Evolutionary conservation across 2,329 filamentous ascomycete species (phyloP).

Genomic region (Fusarium sacchari): DNA sequence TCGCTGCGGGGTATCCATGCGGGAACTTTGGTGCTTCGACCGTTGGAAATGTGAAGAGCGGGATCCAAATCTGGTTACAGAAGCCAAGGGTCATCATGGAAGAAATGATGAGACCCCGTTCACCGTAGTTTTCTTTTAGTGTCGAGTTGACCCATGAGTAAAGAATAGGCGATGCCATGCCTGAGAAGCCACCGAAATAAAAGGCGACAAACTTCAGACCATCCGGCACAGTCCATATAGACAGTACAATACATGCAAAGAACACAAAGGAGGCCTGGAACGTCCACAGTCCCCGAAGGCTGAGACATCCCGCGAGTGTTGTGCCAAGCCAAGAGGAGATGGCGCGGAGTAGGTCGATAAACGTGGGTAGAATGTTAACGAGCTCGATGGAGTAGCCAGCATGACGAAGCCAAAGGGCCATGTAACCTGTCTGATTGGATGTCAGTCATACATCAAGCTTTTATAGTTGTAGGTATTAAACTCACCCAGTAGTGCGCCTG

Average conservation of each 20-base stretch:
- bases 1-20: neutral
- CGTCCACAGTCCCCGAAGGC: neutral
- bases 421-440: neutral
- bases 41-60: neutral
- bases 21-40: neutral
- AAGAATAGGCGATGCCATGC: neutral
- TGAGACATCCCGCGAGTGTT: neutral
- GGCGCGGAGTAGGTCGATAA: neutral
- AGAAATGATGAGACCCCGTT: neutral
- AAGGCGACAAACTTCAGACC: neutral
- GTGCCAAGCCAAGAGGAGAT: neutral
- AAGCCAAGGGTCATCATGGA: constrained; percentile 11
- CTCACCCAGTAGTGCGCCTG: constrained; percentile 2
- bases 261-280: constrained; percentile 4
- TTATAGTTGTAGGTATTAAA: rapidly evolving
- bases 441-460: rapidly evolving
- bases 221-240: neutral
- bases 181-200: constrained; percentile 4
- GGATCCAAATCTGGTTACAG: constrained; percentile 10
- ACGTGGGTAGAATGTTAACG: neutral
- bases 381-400: constrained; percentile 1
- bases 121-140: neutral
- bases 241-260: neutral
- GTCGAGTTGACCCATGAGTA: neutral
- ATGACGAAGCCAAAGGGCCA: neutral